phyloP scores from a whole-genome alignment of 169 alveolate genomes.

The Eimeria maxima region DNA sequence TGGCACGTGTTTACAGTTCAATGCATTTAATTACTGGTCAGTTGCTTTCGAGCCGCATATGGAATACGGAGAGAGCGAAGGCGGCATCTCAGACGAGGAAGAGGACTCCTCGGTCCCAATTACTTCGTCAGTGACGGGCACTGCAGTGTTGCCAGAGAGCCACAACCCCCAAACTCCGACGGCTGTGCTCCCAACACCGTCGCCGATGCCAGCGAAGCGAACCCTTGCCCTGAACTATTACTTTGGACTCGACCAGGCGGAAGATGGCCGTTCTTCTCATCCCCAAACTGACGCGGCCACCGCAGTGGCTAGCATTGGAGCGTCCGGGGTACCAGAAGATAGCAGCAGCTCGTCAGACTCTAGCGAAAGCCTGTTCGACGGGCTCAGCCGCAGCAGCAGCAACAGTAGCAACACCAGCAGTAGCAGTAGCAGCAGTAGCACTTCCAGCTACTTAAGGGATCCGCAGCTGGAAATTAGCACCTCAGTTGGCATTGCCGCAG shows the following conservation, averaged over 20 bases:
- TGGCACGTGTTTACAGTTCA: constrained; percentile 75
- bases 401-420: constrained; percentile 53
- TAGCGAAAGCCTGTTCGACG: constrained; percentile 31
- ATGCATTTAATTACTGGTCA: constrained; percentile 81
- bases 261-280: constrained; percentile 5
- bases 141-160: not conserved
- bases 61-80: constrained; percentile 62
- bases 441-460: constrained; percentile 4
- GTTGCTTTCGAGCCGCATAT: constrained; percentile 63
- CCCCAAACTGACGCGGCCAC: constrained; percentile 30
- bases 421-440: constrained; percentile 60
- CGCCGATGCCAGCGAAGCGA: not conserved
- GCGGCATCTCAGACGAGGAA: constrained; percentile 62
- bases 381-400: constrained; percentile 49
- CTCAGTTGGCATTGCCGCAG: constrained; percentile 14
- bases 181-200: not conserved
- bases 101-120: constrained; percentile 1
- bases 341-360: constrained; percentile 38
- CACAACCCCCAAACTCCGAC: not conserved
- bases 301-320: not conserved
- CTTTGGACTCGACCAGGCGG: constrained; percentile 60
- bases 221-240: constrained; percentile 70
- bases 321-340: constrained; percentile 27
- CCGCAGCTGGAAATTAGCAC: constrained; percentile 14
- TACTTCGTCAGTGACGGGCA: constrained; percentile 1